Percentiles rank a stretch among this genome's conserved stretches.
Conservation (phyloP, 2,329 filamentous ascomycete genomes). For the Aulographum hederae region DNA sequence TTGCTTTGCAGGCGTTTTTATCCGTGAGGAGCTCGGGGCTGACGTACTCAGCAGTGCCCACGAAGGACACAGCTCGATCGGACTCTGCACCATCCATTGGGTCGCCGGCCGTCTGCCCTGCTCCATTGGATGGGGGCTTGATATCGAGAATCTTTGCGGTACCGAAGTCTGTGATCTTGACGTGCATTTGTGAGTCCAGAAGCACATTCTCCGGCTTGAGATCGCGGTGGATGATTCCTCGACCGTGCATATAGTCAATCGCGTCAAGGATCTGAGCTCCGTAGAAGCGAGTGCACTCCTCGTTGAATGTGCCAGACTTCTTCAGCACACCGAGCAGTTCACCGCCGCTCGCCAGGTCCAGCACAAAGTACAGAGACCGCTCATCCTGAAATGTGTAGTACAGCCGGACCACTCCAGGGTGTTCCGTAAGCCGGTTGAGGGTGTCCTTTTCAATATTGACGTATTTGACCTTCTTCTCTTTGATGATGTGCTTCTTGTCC, state of each 20-base stretch:
- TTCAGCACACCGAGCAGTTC: conserved; percentile 87
- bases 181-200: conserved; percentile 85
- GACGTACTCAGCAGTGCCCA: conserved; percentile 95
- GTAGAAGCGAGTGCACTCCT: conserved; percentile 89
- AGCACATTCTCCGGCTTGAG: conserved; percentile 95
- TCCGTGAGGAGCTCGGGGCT: conserved; percentile 93
- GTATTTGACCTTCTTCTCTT: conserved; percentile 99
- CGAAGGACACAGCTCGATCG: conserved; percentile 77
- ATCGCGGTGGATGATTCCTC: conserved; percentile 90
- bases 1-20: conserved; percentile 93
- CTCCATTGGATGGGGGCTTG: conserved; percentile 20
- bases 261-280: conserved; percentile 90
- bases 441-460: conserved; percentile 99
- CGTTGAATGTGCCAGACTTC: conserved; percentile 83
- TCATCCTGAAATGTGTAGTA: conserved; percentile 99
- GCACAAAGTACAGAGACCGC: conserved; percentile 84
- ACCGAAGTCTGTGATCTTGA: conserved; percentile 98
- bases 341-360: conserved; percentile 82
- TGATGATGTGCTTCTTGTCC: conserved; percentile 97
- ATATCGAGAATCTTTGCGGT: conserved; percentile 79
- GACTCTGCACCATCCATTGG: conserved; percentile 41
- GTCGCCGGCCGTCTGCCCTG: conserved; percentile 23
- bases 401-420: conserved; percentile 85
- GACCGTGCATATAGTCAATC: conserved; percentile 94
- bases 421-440: conserved; percentile 84